Conservation (phyloP, 176 grass and related monocot species). For the Triticum dicoccoides region DNA sequence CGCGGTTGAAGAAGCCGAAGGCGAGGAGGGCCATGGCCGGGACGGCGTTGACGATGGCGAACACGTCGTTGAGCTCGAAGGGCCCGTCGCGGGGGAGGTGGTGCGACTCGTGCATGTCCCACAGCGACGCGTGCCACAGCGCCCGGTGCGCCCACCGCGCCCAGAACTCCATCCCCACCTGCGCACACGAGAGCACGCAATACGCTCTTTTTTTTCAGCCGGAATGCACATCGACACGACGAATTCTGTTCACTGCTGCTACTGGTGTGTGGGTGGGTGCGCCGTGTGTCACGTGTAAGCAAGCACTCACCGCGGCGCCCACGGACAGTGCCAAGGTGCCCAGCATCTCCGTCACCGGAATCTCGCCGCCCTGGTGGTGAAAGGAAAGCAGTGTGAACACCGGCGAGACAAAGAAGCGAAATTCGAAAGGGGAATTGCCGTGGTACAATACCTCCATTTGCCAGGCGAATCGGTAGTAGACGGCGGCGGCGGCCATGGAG, state of each 20-base stretch:
- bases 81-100: conserved; percentile 84
- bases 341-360: conserved; percentile 83
- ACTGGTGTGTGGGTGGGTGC: too few species aligned
- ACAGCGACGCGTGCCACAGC: conserved; percentile 95
- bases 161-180: conserved; percentile 91
- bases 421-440: not conserved
- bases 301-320: conserved; percentile 71
- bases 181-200: too few species aligned
- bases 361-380: conserved; percentile 64
- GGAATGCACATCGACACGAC: not conserved
- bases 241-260: too few species aligned
- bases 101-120: conserved; percentile 98
- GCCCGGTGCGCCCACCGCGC: conserved; percentile 90
- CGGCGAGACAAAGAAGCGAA: not conserved
- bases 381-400: not conserved
- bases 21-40: conserved; percentile 86
- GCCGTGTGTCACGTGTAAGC: not conserved
- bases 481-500: conserved; percentile 77
- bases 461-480: conserved; percentile 98
- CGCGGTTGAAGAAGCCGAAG: conserved; percentile 87
- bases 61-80: conserved; percentile 99
- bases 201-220: not conserved
- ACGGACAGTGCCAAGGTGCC: conserved; percentile 93
- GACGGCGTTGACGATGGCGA: conserved; percentile 85
- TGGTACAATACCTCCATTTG: conserved; percentile 73